phyloP scores from a whole-genome alignment of 2,329 filamentous ascomycete species.

The Knufia fluminis region DNA sequence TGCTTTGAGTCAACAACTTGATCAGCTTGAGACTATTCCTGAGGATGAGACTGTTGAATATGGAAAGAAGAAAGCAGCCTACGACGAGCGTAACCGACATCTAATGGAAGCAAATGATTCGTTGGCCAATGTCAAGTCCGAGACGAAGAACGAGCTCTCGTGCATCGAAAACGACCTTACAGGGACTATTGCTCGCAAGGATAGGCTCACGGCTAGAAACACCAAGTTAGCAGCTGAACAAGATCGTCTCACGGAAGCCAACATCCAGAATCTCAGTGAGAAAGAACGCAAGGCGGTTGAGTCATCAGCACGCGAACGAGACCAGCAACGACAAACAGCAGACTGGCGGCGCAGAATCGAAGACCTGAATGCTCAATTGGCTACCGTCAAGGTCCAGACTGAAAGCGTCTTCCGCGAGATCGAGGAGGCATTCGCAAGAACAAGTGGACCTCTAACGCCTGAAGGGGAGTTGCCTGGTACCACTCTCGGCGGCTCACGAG shows the following conservation, averaged over 20 bases:
- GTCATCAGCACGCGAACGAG: conserved; percentile 37
- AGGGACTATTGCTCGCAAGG: conserved; percentile 44
- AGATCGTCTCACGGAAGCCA: conserved; percentile 49
- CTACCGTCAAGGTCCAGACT: conserved; percentile 23
- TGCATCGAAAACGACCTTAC: conserved; percentile 25
- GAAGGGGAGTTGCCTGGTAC: conserved; percentile 51
- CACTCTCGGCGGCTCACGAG: conserved; percentile 27
- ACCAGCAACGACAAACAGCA: conserved; percentile 36
- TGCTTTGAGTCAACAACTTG: conserved; percentile 45
- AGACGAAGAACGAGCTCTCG: conserved; percentile 45
- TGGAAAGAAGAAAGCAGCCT: conserved; percentile 43
- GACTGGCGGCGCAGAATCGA: conserved; percentile 36
- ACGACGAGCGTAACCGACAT: conserved; percentile 45
- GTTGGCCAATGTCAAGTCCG: conserved; percentile 41
- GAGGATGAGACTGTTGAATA: conserved; percentile 47
- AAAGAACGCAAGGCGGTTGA: conserved; percentile 42
- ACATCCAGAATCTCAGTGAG: conserved; percentile 48
- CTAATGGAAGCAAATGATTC: conserved; percentile 44
- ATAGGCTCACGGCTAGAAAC: conserved; percentile 50
- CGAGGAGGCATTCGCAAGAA: conserved; percentile 24
- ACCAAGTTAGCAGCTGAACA: conserved; percentile 53
- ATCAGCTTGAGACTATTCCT: conserved; percentile 47
- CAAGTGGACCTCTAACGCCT: conserved; percentile 46
- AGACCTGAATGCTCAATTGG: conserved; percentile 33
- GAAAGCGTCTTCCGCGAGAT: conserved; percentile 28